Evolutionary conservation across 148 eudicot species (phyloP), one percentile per base, ranked within the genome.

Genomic region (Chenopodium quinoa): DNA sequence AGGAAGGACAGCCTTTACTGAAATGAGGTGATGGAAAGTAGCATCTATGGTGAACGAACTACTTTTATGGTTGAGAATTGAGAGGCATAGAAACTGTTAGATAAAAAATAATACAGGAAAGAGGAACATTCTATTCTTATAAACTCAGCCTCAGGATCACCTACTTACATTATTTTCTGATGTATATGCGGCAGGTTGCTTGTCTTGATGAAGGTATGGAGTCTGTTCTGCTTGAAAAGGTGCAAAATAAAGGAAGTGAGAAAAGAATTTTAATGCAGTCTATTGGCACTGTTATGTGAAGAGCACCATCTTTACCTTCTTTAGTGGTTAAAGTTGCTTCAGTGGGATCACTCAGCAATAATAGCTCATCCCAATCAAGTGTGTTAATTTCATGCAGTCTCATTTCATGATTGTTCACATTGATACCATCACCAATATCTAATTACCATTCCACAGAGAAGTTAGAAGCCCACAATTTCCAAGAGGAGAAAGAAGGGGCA

Each of bases 301-400:
- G 75, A 37, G 68, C 66, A 77, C 80, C 29, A 60, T 40, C 6
- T 5, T 62, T 84, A 92, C 98, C 98, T 86, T 88, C 98, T 86
- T 88, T 86, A 52, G 79, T 83, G 56, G 86, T 76, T 63, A 80
- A 48, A 60, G 50, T 81, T 76, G 84, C 77, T 78, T 86, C 89
- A 82, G 76, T 88, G 66, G 86, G 81, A 85, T 89, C 95, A 86
- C 87, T 91, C 78, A 91, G 87, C 65, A 82, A 92, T 84, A 96
- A 75, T 83, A 96, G 99, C 85, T 96, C 98, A 85, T 96, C 99
- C 99, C 99, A 96, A 19, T 92, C 99, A 72, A 92, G 92, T 52
- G 97, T 93, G 72, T 96, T 93, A 65, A 96, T 89, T 88, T 96
- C 99, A 76, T 90, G 99, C 82, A 96, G 90, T 88, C 85, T 88